Percentiles rank a stretch among this genome's conserved stretches.
Conservation (phyloP, 2,329 filamentous ascomycete genomes). For the Sclerotinia spermophila region DNA sequence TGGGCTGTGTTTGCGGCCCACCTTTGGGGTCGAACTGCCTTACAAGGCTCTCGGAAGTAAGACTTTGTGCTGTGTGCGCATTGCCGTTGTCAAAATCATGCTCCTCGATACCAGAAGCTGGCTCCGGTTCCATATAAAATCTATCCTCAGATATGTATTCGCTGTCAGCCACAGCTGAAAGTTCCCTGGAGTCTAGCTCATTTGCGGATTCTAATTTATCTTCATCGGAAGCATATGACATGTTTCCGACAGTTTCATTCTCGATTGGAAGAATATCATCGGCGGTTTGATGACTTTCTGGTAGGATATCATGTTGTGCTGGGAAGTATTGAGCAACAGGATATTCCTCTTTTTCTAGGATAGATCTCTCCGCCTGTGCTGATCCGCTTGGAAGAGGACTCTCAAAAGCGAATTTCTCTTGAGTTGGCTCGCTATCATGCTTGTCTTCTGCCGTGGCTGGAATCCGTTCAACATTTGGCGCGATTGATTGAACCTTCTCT, state of each 20-base stretch:
- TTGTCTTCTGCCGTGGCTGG: not conserved
- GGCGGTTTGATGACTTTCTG: not conserved
- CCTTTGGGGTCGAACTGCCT: not conserved
- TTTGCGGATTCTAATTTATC: not conserved
- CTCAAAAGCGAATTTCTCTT: not conserved
- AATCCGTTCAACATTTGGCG: not conserved
- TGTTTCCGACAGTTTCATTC: not conserved
- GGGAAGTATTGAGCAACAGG: not conserved
- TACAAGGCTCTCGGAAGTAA: not conserved
- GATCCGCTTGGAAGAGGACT: too few species aligned
- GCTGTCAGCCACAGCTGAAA: too few species aligned
- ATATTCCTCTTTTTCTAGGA: not conserved
- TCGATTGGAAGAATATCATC: not conserved
- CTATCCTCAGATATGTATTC: not conserved
- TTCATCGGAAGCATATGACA: not conserved
- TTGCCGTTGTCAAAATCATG: too few species aligned
- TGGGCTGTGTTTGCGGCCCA: not conserved
- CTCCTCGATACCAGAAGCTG: not conserved
- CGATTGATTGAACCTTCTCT: not conserved
- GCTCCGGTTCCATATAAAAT: not conserved
- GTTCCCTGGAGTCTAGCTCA: not conserved
- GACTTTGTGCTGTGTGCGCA: not conserved
- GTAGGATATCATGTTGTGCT: not conserved
- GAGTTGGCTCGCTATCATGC: not conserved
- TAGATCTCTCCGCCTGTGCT: not conserved